Evolutionary conservation across 768 basidiomycete genomes (phyloP), one percentile per base, ranked within the genome.

Genomic region (Thelephora ganbajun): DNA sequence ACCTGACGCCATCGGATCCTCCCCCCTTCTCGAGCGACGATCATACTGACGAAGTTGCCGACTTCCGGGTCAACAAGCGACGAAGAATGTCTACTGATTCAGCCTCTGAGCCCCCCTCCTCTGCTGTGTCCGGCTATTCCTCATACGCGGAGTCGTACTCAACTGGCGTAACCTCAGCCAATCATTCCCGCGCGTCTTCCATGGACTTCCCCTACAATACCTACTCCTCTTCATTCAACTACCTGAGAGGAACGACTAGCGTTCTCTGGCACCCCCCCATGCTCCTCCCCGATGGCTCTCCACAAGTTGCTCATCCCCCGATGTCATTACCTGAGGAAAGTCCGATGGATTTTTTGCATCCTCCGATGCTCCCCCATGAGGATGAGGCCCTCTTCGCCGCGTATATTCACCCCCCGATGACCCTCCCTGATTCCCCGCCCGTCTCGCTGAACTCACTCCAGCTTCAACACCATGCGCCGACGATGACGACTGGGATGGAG

Each of bases 181-280:
- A 71, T 1, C 75, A 74, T 48, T 82, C 80, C 1, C 75, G 77
- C 41, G 70, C 73, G 2, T 71, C 72, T 0, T 80, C 81, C 13
- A 74, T 82, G 65, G 81, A 86, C 22, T 71, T 68, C 44, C 77
- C 80, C 0, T 85, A 77, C 61, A 69, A 66, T 53, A 63, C 57
- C 13, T 80, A 72, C 56, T 66, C 76, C 14, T 66, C 73, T 1
- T 64, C 67, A 6, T 69, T 73, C 35, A 71, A 69, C n/a, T 69
- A 73, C 3, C 63, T 79, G 23, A 66, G 78, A 13, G 77, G 74
- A 5, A 73, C 72, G 5, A 73, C 71, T 0, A 79, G 73, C 52
- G 52, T 80, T 6, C 80, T 83, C 56, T 86, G 83, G 83, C 85
- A 88, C 61, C 83, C 84, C 2, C 80, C 83, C 9, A 80, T 82